Evolutionary conservation across 208 protist species (phyloP).

Genomic region (Leishmania lainsoni): DNA sequence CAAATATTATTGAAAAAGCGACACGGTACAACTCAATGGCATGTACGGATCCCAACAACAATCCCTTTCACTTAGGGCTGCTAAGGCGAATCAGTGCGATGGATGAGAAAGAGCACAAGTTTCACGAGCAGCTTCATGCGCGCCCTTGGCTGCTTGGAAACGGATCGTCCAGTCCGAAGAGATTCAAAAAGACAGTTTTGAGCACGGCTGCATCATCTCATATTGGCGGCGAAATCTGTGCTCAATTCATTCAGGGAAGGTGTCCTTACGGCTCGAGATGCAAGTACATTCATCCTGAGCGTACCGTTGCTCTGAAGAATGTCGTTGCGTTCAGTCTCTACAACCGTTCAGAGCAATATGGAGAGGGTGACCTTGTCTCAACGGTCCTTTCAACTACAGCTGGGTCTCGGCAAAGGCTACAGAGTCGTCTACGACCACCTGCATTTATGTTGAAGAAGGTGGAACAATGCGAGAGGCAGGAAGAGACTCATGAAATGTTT

Average conservation of each 20-base stretch:
- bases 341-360: constrained; percentile 21
- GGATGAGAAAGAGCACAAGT: constrained; percentile 71
- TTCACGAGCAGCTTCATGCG: constrained; percentile 58
- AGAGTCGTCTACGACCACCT: constrained; percentile 49
- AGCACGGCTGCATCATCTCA: constrained; percentile 32
- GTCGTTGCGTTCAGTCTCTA: constrained; percentile 32
- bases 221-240: constrained; percentile 51
- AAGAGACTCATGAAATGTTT: not conserved
- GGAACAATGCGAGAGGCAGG: not conserved
- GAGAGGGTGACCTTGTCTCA: constrained; percentile 9
- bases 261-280: constrained; percentile 59
- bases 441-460: constrained; percentile 41
- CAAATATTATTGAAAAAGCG: constrained; percentile 61
- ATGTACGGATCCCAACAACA: constrained; percentile 74
- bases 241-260: constrained; percentile 52
- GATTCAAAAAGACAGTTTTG: constrained; percentile 24
- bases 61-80: constrained; percentile 80
- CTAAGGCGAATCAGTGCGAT: constrained; percentile 73
- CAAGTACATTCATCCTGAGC: constrained; percentile 60
- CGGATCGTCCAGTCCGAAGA: constrained; percentile 15
- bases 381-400: constrained; percentile 34
- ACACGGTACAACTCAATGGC: constrained; percentile 67
- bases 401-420: constrained; percentile 26
- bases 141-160: constrained; percentile 59
- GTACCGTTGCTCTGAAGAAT: constrained; percentile 40